These are phyloP conservation scores for Ampelocalamus luodianensis DNA, from an alignment of 176 grass and related monocot species.

Conservation along the genomic window DNA sequence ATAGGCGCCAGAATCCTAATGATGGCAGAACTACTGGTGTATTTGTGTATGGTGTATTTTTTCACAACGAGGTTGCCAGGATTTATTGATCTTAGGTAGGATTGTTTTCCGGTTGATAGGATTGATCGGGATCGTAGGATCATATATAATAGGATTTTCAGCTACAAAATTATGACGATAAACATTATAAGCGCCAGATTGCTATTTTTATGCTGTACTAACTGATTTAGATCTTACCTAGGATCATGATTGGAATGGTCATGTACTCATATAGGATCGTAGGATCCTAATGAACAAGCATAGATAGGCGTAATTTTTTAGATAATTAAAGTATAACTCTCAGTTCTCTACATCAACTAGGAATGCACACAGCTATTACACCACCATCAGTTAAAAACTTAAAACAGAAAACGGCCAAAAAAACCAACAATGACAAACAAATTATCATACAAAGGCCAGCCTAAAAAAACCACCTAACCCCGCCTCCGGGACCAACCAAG, in stretches of 20 bases:
- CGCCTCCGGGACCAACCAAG: no score
- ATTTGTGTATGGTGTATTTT: not conserved
- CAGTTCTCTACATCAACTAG: no score
- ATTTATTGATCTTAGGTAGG: not conserved
- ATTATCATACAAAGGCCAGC: no score
- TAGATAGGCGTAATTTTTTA: not conserved
- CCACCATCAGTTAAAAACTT: no score
- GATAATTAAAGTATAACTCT: no score
- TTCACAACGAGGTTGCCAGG: not conserved
- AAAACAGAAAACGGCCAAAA: no score
- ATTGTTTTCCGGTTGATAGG: not conserved
- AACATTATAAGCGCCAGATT: not conserved
- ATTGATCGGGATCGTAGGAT: not conserved
- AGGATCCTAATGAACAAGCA: not conserved
- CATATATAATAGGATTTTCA: not conserved
- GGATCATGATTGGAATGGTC: not conserved
- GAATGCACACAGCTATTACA: no score
- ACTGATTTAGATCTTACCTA: not conserved
- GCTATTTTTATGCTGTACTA: not conserved
- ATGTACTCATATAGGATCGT: not conserved
- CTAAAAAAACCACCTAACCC: no score
- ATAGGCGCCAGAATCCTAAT: not conserved
- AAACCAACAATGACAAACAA: no score
- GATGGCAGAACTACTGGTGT: not conserved
- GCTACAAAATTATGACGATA: not conserved